These are phyloP conservation scores for Medakamo hakoo DNA, from an alignment of 139 green algal species.

Conservation along the genomic window DNA sequence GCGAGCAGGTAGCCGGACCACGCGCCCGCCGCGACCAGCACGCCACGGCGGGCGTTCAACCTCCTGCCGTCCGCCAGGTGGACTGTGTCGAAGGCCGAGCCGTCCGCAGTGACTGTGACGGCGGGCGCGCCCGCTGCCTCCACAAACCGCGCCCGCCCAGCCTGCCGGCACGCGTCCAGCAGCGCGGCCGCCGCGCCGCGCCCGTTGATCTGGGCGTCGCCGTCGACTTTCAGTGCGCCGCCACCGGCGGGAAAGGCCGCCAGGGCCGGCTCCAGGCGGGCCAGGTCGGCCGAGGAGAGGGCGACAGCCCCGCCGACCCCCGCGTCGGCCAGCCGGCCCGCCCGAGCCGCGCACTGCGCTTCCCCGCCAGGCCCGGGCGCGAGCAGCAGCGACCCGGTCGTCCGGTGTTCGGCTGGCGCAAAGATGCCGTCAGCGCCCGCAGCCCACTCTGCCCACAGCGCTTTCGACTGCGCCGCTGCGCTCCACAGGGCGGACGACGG, in stretches of 20 bases:
- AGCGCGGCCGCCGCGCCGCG: conserved; percentile 25
- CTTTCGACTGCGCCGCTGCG: conserved; percentile 26
- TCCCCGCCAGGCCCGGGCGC: too few species aligned
- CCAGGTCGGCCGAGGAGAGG: background rate
- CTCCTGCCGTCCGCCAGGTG: conserved; percentile 10
- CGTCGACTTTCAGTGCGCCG: conserved; percentile 4
- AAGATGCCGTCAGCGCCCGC: background rate
- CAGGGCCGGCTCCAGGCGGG: conserved; percentile 6
- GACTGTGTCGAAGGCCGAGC: background rate
- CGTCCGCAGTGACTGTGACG: background rate
- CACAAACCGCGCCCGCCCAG: conserved; percentile 3
- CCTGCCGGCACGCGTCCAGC: conserved; percentile 19
- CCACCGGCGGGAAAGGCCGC: background rate
- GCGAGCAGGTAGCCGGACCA: conserved; percentile 33
- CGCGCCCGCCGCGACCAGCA: conserved; percentile 46
- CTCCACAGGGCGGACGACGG: conserved; percentile 21
- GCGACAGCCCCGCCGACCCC: background rate
- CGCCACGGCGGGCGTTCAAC: conserved; percentile 12
- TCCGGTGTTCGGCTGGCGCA: background rate
- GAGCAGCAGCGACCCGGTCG: background rate
- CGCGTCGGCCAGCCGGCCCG: background rate
- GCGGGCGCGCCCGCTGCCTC: conserved; percentile 1
- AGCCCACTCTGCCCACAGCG: conserved; percentile 25
- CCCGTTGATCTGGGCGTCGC: conserved; percentile 36
- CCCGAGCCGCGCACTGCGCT: background rate